These are phyloP conservation scores for Excoecaria cochinchinensis DNA, from an alignment of 345 rosid species.

Conservation along the genomic window DNA sequence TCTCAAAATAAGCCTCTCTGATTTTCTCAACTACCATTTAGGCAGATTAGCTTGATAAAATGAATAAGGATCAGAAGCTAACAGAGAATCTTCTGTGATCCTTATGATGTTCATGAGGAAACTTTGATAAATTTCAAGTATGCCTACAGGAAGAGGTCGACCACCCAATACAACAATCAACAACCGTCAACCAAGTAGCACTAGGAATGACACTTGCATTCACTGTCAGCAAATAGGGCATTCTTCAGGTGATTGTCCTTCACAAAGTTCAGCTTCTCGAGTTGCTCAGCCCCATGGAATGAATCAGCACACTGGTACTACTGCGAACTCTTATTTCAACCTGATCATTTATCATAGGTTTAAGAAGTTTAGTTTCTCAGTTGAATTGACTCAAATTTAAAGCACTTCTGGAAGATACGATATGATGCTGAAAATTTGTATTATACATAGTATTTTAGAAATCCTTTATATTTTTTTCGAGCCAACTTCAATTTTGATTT, in stretches of 20 bases:
- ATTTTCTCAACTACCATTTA: not conserved
- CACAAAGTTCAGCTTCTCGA: slow-evolving; percentile 46
- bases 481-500: no score
- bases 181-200: slow-evolving; percentile 55
- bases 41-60: not conserved
- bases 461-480: no score
- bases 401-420: not conserved
- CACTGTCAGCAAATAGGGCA: slow-evolving; percentile 85
- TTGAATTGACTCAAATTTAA: not conserved
- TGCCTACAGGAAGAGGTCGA: slow-evolving; percentile 64
- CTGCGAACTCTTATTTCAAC: not conserved
- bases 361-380: not conserved
- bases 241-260: slow-evolving; percentile 68
- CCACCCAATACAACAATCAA: slow-evolving; percentile 44
- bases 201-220: slow-evolving; percentile 52
- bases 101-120: no score
- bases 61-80: not conserved
- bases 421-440: not conserved
- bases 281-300: slow-evolving; percentile 42
- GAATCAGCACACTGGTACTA: slow-evolving; percentile 53
- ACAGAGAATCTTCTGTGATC: not conserved
- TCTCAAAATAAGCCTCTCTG: not conserved
- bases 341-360: not conserved
- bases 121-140: no score
- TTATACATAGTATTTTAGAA: not conserved